Evolutionary conservation across 306 rosid species (phyloP).

Genomic region (Prunus kanzakura): DNA sequence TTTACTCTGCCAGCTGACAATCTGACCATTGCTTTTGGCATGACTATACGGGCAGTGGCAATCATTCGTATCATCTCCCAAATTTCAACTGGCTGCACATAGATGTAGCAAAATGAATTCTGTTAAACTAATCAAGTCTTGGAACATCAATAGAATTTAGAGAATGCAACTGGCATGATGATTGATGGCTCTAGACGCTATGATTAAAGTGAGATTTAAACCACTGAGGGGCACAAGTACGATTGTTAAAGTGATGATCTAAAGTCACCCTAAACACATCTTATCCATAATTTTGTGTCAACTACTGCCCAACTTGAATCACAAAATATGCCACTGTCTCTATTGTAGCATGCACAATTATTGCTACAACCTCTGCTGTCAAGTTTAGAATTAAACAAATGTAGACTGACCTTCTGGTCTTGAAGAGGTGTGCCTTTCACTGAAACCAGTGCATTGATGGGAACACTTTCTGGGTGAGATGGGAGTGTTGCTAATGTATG

Average conservation of each 20-base stretch:
- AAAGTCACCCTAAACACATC: neutral
- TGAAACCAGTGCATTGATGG: conserved; percentile 83
- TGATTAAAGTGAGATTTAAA: neutral
- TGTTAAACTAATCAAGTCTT: conserved; percentile 1
- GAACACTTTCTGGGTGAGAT: conserved; percentile 95
- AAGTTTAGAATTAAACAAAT: neutral
- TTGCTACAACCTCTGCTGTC: conserved; percentile 1
- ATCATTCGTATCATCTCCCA: conserved; percentile 99
- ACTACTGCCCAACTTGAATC: neutral
- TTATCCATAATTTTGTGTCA: neutral
- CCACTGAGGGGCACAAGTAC: neutral
- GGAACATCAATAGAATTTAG: neutral
- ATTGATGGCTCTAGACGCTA: neutral
- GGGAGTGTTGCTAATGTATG: conserved; percentile 96
- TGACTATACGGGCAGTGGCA: conserved; percentile 77
- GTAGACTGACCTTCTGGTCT: conserved; percentile 68
- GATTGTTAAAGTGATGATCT: neutral
- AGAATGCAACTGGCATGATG: neutral
- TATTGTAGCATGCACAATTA: neutral
- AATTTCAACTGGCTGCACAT: conserved; percentile 87
- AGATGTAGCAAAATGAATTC: conserved; percentile 6
- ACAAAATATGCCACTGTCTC: neutral
- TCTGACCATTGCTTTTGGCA: conserved; percentile 97
- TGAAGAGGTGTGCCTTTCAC: conserved; percentile 96
- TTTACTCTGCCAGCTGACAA: conserved; percentile 92